Evolutionary conservation across 257 asterid species (phyloP).

Genomic region (Plantago major): DNA sequence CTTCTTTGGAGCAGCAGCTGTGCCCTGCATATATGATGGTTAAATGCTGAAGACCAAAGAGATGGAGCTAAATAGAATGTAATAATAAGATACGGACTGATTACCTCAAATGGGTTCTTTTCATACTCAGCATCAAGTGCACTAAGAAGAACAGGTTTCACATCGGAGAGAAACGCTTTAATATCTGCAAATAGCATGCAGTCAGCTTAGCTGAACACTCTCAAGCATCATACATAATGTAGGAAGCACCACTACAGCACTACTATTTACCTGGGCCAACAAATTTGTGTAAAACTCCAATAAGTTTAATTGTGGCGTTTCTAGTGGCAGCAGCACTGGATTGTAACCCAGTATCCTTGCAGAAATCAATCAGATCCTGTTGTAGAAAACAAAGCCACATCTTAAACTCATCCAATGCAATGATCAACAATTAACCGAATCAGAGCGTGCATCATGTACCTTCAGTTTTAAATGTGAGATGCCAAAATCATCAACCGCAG

Average conservation of each 20-base stretch:
- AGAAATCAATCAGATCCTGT: slow-evolving; percentile 94
- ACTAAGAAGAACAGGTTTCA: slow-evolving; percentile 94
- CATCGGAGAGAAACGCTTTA: slow-evolving; percentile 91
- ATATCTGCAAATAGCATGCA: slow-evolving; percentile 49
- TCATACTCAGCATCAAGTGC: slow-evolving; percentile 97
- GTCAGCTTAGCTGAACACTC: slow-evolving; percentile 25
- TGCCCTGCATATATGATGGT: slow-evolving; percentile 42
- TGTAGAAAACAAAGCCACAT: slow-evolving; percentile 17
- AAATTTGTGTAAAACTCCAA: slow-evolving; percentile 90
- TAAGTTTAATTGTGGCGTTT: slow-evolving; percentile 84
- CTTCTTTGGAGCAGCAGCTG: slow-evolving; percentile 79
- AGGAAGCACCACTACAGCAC: slow-evolving; percentile 22
- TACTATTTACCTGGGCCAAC: slow-evolving; percentile 83
- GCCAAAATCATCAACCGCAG: slow-evolving; percentile 91
- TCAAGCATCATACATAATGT: slow-evolving; percentile 12
- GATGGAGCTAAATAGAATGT: slow-evolving; percentile 14
- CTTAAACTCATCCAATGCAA: not conserved
- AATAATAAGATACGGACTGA: slow-evolving; percentile 9
- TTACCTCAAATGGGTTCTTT: slow-evolving; percentile 92
- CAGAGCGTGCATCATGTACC: slow-evolving; percentile 33
- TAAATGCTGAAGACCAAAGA: slow-evolving; percentile 17
- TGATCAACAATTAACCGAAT: slow-evolving; percentile 7
- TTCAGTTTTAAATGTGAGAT: slow-evolving; percentile 70
- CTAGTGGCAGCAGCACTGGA: slow-evolving; percentile 99
- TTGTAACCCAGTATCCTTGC: slow-evolving; percentile 93